Conservation (phyloP, 345 rosid genomes). For the Citrus reticulata region DNA sequence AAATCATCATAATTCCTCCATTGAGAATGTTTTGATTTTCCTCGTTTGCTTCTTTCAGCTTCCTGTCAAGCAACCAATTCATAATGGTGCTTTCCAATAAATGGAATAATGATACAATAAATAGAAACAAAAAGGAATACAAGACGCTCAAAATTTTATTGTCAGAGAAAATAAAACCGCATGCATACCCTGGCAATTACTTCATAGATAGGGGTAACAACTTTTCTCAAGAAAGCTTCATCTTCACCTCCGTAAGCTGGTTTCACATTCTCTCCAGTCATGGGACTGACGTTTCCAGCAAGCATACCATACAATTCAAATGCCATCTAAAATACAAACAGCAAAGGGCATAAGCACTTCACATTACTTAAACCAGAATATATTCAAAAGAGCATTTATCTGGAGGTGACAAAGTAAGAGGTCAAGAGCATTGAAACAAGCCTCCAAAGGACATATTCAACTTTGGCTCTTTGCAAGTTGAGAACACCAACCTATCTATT, state of each 20-base stretch:
- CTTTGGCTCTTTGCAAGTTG: neutral
- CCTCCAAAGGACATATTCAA: neutral
- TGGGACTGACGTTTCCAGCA: slow-evolving; percentile 96
- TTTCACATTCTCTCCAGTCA: slow-evolving; percentile 97
- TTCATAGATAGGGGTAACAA: slow-evolving; percentile 84
- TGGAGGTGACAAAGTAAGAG: neutral
- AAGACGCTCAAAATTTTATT: slow-evolving; percentile 3
- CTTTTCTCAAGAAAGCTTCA: slow-evolving; percentile 91
- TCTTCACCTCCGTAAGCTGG: slow-evolving; percentile 99
- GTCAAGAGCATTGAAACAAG: slow-evolving; percentile 4
- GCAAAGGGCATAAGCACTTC: neutral
- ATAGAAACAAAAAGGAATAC: neutral
- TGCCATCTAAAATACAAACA: slow-evolving; percentile 67
- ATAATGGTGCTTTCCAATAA: neutral
- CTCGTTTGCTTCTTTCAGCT: slow-evolving; percentile 76
- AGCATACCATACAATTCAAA: slow-evolving; percentile 97
- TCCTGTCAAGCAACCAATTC: slow-evolving; percentile 53
- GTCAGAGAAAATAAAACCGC: neutral
- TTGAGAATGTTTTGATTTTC: slow-evolving; percentile 94
- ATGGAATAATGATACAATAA: too few species aligned
- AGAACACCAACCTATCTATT: neutral
- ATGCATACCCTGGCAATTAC: slow-evolving; percentile 68
- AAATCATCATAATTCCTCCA: slow-evolving; percentile 99
- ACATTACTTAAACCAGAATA: neutral
- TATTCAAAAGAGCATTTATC: slow-evolving; percentile 4